These are phyloP conservation scores for Ustilago trichophora DNA, from an alignment of 1,284 basidiomycete species.

Conservation along the genomic window DNA sequence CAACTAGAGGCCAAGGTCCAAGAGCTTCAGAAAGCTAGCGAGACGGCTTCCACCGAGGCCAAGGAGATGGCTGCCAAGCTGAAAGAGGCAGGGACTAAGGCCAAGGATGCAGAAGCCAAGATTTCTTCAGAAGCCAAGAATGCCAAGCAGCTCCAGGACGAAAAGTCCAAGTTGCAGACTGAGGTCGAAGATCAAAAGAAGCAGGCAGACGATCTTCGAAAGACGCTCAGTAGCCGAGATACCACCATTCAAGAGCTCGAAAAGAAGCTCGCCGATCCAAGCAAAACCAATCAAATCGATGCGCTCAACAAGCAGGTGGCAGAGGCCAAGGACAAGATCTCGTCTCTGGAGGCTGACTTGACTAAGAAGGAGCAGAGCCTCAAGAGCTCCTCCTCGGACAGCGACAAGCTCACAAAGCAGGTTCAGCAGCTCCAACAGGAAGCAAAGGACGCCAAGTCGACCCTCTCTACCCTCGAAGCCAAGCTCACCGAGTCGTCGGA, in stretches of 20 bases:
- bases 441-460: not conserved
- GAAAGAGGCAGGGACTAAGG: conserved; percentile 11
- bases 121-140: not conserved
- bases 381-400: conserved; percentile 6
- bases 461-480: conserved; percentile 6
- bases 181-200: conserved; percentile 13
- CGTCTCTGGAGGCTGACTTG: conserved; percentile 31
- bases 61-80: conserved; percentile 9
- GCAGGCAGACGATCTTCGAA: conserved; percentile 25
- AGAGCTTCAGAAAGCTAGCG: conserved; percentile 11
- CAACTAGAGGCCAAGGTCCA: conserved; percentile 20
- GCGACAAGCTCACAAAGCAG: conserved; percentile 17
- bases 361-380: conserved; percentile 15
- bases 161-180: conserved; percentile 17
- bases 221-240: conserved; percentile 7
- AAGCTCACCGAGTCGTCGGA: conserved; percentile 20
- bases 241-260: conserved; percentile 28
- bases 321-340: conserved; percentile 16
- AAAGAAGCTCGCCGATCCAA: conserved; percentile 37
- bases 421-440: conserved; percentile 20
- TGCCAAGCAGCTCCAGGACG: conserved; percentile 25
- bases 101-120: conserved; percentile 25
- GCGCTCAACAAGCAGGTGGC: conserved; percentile 20
- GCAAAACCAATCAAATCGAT: conserved; percentile 41
- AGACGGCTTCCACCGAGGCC: conserved; percentile 6